phyloP scores from a whole-genome alignment of 306 rosid genomes.

The Glycyrrhiza uralensis region DNA sequence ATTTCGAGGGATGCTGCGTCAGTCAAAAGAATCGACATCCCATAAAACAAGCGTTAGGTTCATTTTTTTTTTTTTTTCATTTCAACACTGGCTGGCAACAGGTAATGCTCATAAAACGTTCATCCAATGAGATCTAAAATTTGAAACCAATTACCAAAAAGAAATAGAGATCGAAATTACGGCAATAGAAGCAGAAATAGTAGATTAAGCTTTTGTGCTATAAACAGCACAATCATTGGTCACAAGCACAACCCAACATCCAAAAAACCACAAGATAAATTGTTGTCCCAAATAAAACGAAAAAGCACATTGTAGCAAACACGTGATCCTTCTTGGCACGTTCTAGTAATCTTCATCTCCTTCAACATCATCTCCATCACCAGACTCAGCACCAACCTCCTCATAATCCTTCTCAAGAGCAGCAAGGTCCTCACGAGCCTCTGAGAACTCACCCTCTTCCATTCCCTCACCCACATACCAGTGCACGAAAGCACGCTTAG shows the following conservation, averaged over 20 bases:
- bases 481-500: constrained; percentile 92
- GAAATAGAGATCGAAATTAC: neutral
- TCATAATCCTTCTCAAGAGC: constrained; percentile 92
- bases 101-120: neutral
- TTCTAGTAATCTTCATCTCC: constrained; percentile 61
- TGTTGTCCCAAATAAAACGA: neutral
- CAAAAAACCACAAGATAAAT: neutral
- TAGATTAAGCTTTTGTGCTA: constrained; percentile 18
- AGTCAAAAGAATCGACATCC: too few species aligned
- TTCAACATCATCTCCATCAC: constrained; percentile 71
- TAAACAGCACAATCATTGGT: neutral
- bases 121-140: neutral
- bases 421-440: constrained; percentile 95
- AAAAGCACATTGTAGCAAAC: neutral
- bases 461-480: constrained; percentile 97
- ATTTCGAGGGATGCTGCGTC: too few species aligned
- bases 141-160: neutral
- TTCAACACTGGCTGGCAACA: too few species aligned
- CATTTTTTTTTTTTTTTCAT: too few species aligned
- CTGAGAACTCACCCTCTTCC: constrained; percentile 96
- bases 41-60: too few species aligned
- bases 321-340: neutral
- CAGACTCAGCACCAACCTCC: constrained; percentile 83
- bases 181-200: neutral
- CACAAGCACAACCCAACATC: neutral